Evolutionary conservation across 2,329 filamentous ascomycete species (phyloP).

Genomic region (Aspergillus sp.): DNA sequence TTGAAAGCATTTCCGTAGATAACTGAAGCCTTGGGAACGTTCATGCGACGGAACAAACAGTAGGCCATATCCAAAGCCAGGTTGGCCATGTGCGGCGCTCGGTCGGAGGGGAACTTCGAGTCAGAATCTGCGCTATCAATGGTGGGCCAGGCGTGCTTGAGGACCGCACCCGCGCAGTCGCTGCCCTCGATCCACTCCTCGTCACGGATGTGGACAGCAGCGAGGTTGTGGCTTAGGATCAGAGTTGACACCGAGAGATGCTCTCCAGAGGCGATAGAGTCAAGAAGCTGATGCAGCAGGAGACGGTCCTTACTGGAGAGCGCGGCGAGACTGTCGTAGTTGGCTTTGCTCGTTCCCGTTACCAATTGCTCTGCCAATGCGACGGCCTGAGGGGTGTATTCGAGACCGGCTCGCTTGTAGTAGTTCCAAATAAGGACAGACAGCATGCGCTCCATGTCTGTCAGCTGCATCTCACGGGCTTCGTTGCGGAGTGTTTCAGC

Average conservation of each 20-base stretch:
- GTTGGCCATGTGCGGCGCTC: constrained; percentile 26
- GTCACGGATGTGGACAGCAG: constrained; percentile 25
- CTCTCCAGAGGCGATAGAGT: constrained; percentile 23
- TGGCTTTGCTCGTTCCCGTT: constrained; percentile 13
- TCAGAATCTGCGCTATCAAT: constrained; percentile 24
- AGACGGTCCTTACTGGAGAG: constrained; percentile 22
- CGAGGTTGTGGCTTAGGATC: constrained; percentile 25
- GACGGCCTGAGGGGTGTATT: constrained; percentile 24
- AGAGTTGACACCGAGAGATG: constrained; percentile 20
- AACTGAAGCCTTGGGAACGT: constrained; percentile 21
- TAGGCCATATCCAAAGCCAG: constrained; percentile 27
- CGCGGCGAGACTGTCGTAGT: constrained; percentile 14
- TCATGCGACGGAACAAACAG: constrained; percentile 27
- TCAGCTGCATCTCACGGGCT: constrained; percentile 25
- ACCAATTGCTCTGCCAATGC: constrained; percentile 23
- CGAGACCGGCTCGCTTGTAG: constrained; percentile 24
- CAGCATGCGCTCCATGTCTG: constrained; percentile 25
- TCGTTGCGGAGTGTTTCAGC: constrained; percentile 25
- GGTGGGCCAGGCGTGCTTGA: constrained; percentile 27
- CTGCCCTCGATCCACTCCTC: constrained; percentile 25
- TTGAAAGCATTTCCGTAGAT: constrained; percentile 31
- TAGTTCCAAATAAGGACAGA: constrained; percentile 29
- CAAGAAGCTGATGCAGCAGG: constrained; percentile 25
- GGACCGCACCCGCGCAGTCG: constrained; percentile 21
- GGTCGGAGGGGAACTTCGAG: constrained; percentile 21